Base-by-base conservation (phyloP, 2,329 filamentous ascomycete genomes). In the Pseudogymnoascus sp. region DNA sequence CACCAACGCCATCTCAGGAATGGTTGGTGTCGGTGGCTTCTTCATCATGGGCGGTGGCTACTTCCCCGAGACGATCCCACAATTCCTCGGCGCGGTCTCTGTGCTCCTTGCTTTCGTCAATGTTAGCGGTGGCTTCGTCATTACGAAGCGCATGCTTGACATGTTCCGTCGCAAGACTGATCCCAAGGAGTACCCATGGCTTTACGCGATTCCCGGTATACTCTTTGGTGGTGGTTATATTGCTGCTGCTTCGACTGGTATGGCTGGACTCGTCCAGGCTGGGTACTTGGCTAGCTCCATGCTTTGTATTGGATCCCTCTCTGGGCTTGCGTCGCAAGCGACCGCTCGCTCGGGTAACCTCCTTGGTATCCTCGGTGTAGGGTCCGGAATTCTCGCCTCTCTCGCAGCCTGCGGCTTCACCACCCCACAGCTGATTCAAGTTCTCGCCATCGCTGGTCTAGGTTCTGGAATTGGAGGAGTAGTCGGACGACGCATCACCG, bases 111-210 rank as follows among this genome's bases (percentile, higher is more conserved):
- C 91, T 0, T 96, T 95, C 72, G 89, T 96, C 66, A 96, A 96
- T 68, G 86, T 96, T 2, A 88, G 89, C 0, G 92, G 92, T 64
- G 92, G 92, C 0, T 96, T 96, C 65, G 89, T 96, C 47, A 91
- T 96, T 65, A 96, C 91, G 2, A 96, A 96, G 77, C 83, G 92
- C 66, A 96, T 96, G 92, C 80, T 96, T 47, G 91, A 96, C 73
- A 93, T 93, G 90, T 93, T 93, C 73, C 89, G 89, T 72, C 83
- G 89, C 80, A 71, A 70, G 82, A 95, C 90, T 4, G 92, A 96
- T 68, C 92, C 91, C 33, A 86, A 89, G 0, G 92, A 96, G 73
- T 96, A 93, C 68, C 89, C 90, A 0, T 96, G 90, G 89, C 78
- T 96, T 0, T 96, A 95, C 71, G 89, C 86, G 1, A 78, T 96